Evolutionary conservation across 805 yeast genomes (phyloP), one percentile per base, ranked within the genome.

Genomic region (Metschnikowia drakensbergensis): DNA sequence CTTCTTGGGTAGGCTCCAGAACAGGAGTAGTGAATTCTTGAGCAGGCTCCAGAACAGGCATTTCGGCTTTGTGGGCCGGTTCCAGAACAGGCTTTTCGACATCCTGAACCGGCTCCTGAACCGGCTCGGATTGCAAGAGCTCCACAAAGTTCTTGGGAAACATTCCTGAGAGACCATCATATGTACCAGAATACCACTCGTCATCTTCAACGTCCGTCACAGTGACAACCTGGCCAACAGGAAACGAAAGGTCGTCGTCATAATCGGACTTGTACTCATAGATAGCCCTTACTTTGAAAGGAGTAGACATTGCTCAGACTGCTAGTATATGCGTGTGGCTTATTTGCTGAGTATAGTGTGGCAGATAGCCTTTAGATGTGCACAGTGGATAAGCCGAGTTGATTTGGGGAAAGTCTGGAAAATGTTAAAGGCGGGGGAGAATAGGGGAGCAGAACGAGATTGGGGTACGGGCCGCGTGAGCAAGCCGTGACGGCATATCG

Each of bases 181-280:
- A 86, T 4, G 74, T 69, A 3, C 99, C 99, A 35, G 78, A 72
- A 61, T 80, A 86, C 98, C 98, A 94, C 54, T 91, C 96, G 5
- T 83, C 96, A 64, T 92, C 97, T 57, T 89, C 96, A 46, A 88
- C 74, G 34, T 80, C 81, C 4, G 84, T 81, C 27, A 92, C 97
- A 3, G 82, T 79, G 54, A 92, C 84, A 28, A 78, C 54, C 63
- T 86, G 89, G 22, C 86, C 91, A 4, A 72, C 79, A 0, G 65
- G 64, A 58, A 92, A 91, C 31, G 78, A 73, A 62, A 92, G 76
- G 64, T 92, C 99, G 63, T 94, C 98, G 28, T 83, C 88, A 54
- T 81, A 88, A 5, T 70, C 76, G 10, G 76, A 71, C 51, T 63
- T 65, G 67, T 86, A 88, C 43, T 83, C 86, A 58, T 74, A 86